phyloP scores from a whole-genome alignment of 371 early-diverging fungal species.

The Parasitella parasitica region DNA sequence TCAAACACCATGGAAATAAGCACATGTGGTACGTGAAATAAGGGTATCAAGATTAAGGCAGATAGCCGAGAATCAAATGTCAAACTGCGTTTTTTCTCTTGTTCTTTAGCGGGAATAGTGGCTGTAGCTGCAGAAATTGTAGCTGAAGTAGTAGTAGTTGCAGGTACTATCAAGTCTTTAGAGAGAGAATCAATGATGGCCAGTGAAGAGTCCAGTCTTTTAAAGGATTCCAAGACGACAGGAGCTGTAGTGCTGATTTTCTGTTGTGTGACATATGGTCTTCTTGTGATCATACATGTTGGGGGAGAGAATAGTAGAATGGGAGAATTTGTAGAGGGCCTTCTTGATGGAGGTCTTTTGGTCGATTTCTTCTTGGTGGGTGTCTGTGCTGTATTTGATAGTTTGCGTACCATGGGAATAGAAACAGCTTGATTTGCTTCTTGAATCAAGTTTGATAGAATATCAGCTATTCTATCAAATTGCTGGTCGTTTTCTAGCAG shows the following conservation, averaged over 20 bases:
- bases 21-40: slow-evolving; percentile 29
- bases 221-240: slow-evolving; percentile 23
- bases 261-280: neutral
- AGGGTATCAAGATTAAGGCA: slow-evolving; percentile 17
- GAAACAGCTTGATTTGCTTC: slow-evolving; percentile 31
- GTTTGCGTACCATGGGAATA: slow-evolving; percentile 14
- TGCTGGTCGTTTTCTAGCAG: slow-evolving; percentile 17
- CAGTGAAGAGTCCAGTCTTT: slow-evolving; percentile 23
- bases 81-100: neutral
- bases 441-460: slow-evolving; percentile 24
- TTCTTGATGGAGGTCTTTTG: slow-evolving; percentile 4
- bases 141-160: too few relatives aligned
- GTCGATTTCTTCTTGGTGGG: neutral
- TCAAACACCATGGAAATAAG: slow-evolving; percentile 26
- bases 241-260: neutral
- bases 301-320: neutral
- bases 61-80: slow-evolving; percentile 17
- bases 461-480: slow-evolving; percentile 29
- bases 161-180: slow-evolving; percentile 19
- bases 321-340: neutral
- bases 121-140: too few relatives aligned
- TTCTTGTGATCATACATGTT: neutral
- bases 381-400: neutral
- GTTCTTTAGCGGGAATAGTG: neutral
- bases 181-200: slow-evolving; percentile 29